Evolutionary conservation across 225 moss, liverwort and hornwort genomes (phyloP).

Genomic region (Straminergon stramineum): DNA sequence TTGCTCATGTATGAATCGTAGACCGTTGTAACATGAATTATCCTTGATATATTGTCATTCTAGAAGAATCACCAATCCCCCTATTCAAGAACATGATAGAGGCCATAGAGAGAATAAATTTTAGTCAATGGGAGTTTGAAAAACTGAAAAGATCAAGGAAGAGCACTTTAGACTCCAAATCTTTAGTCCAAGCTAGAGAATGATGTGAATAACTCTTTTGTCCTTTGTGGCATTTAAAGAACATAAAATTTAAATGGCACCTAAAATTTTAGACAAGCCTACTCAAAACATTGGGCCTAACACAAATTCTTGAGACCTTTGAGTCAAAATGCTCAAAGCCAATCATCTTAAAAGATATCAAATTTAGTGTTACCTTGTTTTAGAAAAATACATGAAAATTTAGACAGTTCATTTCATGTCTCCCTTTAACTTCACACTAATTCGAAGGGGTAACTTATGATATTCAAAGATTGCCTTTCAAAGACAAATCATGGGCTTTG

Average conservation of each 20-base stretch:
- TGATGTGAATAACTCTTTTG: neutral
- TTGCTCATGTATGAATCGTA: rapidly evolving
- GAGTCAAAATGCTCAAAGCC: neutral
- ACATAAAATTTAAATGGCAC: too few species aligned
- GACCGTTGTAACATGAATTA: neutral
- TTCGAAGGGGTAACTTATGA: too few species aligned
- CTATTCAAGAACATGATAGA: neutral
- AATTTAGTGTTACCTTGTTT: rapidly evolving
- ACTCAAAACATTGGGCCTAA: too few species aligned
- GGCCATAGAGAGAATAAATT: rapidly evolving
- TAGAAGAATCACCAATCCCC: rapidly evolving
- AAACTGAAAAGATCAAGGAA: neutral
- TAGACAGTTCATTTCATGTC: neutral
- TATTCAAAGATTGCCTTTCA: rapidly evolving
- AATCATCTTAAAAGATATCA: neutral
- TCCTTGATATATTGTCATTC: neutral
- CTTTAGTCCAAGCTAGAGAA: rapidly evolving
- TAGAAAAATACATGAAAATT: neutral
- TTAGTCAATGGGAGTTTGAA: neutral
- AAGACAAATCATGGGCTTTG: rapidly evolving
- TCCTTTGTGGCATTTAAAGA: rapidly evolving
- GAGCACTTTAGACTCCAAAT: too few species aligned
- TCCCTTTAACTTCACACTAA: neutral
- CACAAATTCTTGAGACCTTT: rapidly evolving
- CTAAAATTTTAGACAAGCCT: neutral